Conservation (phyloP, 2,329 filamentous ascomycete genomes). For the Colletotrichum sidae region DNA sequence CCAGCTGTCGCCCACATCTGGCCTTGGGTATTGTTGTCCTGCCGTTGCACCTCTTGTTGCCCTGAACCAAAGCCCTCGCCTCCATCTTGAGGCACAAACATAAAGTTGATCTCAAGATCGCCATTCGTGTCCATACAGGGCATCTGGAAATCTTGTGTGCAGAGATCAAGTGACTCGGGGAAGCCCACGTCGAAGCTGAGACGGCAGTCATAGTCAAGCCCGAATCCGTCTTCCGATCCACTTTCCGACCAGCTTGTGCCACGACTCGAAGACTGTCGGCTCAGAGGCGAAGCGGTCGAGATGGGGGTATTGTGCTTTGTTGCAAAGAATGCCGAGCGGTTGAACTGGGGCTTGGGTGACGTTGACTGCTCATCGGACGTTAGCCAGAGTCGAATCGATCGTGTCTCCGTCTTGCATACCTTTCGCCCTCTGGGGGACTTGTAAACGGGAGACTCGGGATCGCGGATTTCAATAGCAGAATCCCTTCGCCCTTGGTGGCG, state of each 20-base stretch:
- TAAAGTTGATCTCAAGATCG: conserved; percentile 33
- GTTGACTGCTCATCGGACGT: background rate
- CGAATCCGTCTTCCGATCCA: conserved; percentile 24
- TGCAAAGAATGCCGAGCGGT: conserved; percentile 22
- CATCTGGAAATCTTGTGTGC: conserved; percentile 15
- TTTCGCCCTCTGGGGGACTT: conserved; percentile 23
- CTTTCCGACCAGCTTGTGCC: conserved; percentile 24
- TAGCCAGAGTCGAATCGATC: too few species aligned
- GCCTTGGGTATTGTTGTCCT: conserved; percentile 16
- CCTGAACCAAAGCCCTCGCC: conserved; percentile 7
- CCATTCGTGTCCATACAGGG: conserved; percentile 9
- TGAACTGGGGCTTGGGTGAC: conserved; percentile 26
- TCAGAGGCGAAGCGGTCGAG: background rate
- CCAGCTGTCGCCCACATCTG: conserved; percentile 24
- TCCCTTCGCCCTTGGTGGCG: conserved; percentile 31
- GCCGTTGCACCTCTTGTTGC: conserved; percentile 26
- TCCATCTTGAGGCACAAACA: conserved; percentile 27
- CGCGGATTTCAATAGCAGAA: conserved; percentile 33
- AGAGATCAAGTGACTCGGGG: conserved; percentile 17
- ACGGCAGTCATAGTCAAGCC: conserved; percentile 13
- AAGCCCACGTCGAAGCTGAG: conserved; percentile 10
- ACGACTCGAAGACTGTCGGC: background rate
- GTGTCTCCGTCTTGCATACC: conserved; percentile 3
- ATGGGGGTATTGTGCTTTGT: conserved; percentile 19
- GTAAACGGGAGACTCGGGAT: conserved; percentile 32